phyloP scores from a whole-genome alignment of 2,329 filamentous ascomycete genomes.

The Allantophomopsis cytisporea region DNA sequence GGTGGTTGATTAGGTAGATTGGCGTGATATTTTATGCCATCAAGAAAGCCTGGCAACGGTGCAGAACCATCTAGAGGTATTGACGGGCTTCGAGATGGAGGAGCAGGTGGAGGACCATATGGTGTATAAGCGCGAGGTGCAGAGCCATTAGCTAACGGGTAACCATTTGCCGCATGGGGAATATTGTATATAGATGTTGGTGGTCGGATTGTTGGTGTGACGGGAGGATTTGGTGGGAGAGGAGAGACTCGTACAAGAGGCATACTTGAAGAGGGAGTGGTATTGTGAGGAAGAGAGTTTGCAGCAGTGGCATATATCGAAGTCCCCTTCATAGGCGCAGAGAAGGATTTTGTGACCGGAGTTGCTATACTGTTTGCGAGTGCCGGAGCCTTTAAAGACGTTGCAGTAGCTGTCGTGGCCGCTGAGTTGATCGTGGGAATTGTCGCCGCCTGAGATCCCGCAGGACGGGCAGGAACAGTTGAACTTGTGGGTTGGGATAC shows the following conservation, averaged over 20 bases:
- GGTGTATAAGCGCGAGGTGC: slow-evolving; percentile 9
- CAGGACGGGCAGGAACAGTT: too few species aligned
- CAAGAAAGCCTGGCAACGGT: slow-evolving; percentile 21
- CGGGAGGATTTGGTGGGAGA: not conserved
- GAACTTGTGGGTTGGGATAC: too few species aligned
- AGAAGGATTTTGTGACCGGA: too few species aligned
- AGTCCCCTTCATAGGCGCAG: too few species aligned
- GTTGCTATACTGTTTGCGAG: too few species aligned
- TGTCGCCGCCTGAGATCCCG: too few species aligned
- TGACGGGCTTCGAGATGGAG: slow-evolving; percentile 6
- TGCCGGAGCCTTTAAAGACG: too few species aligned
- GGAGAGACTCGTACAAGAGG: not conserved
- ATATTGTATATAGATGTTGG: not conserved
- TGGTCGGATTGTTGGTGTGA: not conserved
- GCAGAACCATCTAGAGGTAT: slow-evolving; percentile 14
- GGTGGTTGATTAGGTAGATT: slow-evolving; percentile 9
- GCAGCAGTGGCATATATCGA: not conserved
- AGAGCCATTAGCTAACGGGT: slow-evolving; percentile 4
- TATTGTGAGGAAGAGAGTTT: not conserved
- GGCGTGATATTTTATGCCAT: slow-evolving; percentile 29
- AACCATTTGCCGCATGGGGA: slow-evolving; percentile 2
- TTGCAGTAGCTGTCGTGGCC: too few species aligned
- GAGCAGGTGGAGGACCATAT: slow-evolving; percentile 7
- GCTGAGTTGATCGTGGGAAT: too few species aligned
- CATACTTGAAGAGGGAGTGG: not conserved